phyloP scores from a whole-genome alignment of 2,329 filamentous ascomycete species.

The Claviceps humidiphila region DNA sequence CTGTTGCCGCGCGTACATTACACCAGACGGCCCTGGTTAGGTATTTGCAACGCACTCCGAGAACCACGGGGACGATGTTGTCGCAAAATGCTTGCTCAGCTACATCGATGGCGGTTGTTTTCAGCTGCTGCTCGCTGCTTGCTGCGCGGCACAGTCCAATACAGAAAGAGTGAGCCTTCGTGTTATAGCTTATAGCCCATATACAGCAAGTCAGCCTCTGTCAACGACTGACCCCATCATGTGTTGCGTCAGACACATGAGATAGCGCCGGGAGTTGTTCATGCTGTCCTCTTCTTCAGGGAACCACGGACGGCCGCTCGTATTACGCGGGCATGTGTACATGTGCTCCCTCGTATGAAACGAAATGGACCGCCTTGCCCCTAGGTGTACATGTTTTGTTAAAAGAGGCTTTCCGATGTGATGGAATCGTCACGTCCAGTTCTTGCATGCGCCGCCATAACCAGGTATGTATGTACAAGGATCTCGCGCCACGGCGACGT shows the following conservation, averaged over 20 bases:
- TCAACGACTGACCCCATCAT: slow-evolving; percentile 3
- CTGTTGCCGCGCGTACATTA: background rate
- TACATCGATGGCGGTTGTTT: background rate
- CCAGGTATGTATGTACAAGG: background rate
- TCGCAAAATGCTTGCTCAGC: background rate
- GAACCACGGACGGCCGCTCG: slow-evolving; percentile 4
- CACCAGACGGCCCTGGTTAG: background rate
- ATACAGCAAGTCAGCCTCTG: slow-evolving; percentile 3
- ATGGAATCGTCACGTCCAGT: slow-evolving; percentile 6
- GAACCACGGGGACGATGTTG: too few relatives aligned
- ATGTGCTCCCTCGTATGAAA: slow-evolving; percentile 5
- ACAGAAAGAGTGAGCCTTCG: too few relatives aligned
- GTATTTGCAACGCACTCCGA: too few relatives aligned
- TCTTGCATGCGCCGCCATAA: slow-evolving; percentile 1
- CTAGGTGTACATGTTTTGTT: background rate
- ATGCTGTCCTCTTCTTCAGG: slow-evolving; percentile 5
- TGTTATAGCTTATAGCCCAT: background rate
- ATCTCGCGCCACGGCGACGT: slow-evolving; percentile 5
- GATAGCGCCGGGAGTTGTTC: slow-evolving; percentile 4
- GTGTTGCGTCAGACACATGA: slow-evolving; percentile 4
- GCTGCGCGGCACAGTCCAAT: background rate
- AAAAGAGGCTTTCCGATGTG: background rate
- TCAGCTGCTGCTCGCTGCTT: background rate
- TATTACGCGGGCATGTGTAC: slow-evolving; percentile 6
- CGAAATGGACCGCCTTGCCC: slow-evolving; percentile 1